These are phyloP conservation scores for Paecilomyces variotii DNA, from an alignment of 2,329 filamentous ascomycete species.

Conservation along the genomic window DNA sequence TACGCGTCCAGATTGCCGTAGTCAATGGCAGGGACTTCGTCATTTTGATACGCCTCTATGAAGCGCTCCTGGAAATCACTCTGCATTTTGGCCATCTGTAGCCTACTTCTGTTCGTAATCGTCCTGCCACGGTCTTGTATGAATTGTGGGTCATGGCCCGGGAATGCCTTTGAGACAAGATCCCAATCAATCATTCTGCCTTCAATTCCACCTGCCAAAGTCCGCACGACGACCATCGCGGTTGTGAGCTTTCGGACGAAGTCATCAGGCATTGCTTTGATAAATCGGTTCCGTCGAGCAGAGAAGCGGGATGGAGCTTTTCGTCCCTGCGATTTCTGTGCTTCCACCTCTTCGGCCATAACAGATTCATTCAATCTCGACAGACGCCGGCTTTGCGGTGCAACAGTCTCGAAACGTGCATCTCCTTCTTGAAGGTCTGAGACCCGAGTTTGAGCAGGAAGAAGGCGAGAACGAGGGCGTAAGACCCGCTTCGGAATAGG, in stretches of 20 bases:
- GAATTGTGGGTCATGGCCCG: constrained; percentile 27
- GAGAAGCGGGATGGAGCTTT: constrained; percentile 1
- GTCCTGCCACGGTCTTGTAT: constrained; percentile 31
- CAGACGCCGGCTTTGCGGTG: constrained; percentile 17
- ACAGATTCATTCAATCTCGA: constrained; percentile 16
- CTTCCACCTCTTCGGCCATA: constrained; percentile 4
- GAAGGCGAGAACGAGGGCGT: background rate
- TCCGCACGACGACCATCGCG: constrained; percentile 37
- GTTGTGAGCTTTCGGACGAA: constrained; percentile 29
- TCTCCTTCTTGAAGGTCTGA: background rate
- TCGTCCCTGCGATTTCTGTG: constrained; percentile 7
- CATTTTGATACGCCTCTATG: constrained; percentile 36
- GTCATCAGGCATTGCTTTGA: constrained; percentile 16
- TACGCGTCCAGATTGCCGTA: constrained; percentile 36
- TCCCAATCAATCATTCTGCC: constrained; percentile 37
- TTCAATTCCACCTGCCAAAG: constrained; percentile 37
- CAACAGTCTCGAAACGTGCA: background rate
- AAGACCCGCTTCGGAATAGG: constrained; percentile 3
- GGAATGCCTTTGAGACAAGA: constrained; percentile 36
- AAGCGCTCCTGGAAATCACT: constrained; percentile 40
- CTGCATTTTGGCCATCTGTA: constrained; percentile 37
- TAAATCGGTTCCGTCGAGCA: constrained; percentile 15
- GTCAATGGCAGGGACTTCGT: constrained; percentile 36
- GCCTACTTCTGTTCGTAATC: constrained; percentile 28
- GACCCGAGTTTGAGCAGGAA: background rate